Evolutionary conservation across 2,329 filamentous ascomycete species (phyloP).

Genomic region (Epicoccum sorghinum): DNA sequence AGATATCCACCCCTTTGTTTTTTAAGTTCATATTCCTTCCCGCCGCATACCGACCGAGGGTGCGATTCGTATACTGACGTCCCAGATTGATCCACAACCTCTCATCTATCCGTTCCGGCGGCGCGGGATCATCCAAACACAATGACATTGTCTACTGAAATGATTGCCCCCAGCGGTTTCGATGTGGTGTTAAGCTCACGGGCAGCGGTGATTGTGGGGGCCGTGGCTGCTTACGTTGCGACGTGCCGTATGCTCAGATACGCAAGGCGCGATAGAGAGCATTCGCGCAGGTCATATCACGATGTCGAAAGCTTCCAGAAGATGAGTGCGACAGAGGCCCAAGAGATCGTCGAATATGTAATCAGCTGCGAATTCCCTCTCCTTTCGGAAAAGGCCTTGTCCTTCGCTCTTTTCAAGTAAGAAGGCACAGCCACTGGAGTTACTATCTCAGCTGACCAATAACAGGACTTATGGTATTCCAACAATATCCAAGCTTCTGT

Average conservation of each 20-base stretch:
- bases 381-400: slow-evolving; percentile 57
- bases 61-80: neutral
- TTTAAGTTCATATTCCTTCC: neutral
- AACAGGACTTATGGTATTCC: slow-evolving; percentile 47
- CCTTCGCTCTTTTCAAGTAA: slow-evolving; percentile 64
- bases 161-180: neutral
- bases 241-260: slow-evolving; percentile 48
- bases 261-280: slow-evolving; percentile 47
- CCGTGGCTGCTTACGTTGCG: slow-evolving; percentile 37
- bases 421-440: neutral
- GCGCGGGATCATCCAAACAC: neutral
- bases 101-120: neutral
- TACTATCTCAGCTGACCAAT: neutral
- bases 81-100: neutral
- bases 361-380: slow-evolving; percentile 63
- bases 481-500: slow-evolving; percentile 43
- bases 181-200: neutral
- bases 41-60: neutral
- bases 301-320: slow-evolving; percentile 54
- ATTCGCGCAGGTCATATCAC: slow-evolving; percentile 52
- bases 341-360: slow-evolving; percentile 55
- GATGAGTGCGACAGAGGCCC: slow-evolving; percentile 63
- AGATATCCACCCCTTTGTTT: neutral
- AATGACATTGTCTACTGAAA: slow-evolving; percentile 3
- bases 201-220: slow-evolving; percentile 13